phyloP scores from a whole-genome alignment of 2,329 filamentous ascomycete species.

The Calonectria multiphialidica region DNA sequence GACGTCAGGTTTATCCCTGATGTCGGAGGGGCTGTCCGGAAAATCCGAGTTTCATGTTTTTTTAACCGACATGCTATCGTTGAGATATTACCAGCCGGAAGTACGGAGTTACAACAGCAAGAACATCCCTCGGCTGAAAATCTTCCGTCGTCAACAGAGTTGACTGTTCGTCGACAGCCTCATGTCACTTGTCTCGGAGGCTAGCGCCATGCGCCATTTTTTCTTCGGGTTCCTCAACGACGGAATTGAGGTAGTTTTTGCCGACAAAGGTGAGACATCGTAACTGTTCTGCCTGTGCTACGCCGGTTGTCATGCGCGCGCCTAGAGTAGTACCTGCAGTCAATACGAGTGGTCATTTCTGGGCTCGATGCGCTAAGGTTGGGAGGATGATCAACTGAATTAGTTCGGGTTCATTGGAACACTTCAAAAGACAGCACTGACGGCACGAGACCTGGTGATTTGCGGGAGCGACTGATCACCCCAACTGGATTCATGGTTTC shows the following conservation, averaged over 20 bases:
- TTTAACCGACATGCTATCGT: not conserved
- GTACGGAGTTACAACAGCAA: not conserved
- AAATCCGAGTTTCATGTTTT: not conserved
- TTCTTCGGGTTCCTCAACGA: not conserved
- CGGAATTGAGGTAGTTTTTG: not conserved
- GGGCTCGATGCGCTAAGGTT: not conserved
- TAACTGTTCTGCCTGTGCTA: not conserved
- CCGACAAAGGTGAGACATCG: not conserved
- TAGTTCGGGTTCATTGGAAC: not conserved
- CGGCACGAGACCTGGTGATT: no score
- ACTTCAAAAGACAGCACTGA: not conserved
- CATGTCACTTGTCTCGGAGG: not conserved
- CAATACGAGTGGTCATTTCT: constrained; percentile 10
- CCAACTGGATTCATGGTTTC: not conserved
- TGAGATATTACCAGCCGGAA: not conserved
- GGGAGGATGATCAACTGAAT: not conserved
- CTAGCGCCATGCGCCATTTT: not conserved
- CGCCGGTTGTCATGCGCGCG: not conserved
- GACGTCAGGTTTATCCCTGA: not conserved
- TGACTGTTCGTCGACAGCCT: not conserved
- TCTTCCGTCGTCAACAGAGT: not conserved
- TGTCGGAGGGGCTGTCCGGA: not conserved
- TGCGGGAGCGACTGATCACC: not conserved
- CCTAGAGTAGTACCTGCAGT: constrained; percentile 3
- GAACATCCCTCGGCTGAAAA: not conserved